A percentile compares a stretch with the other conserved stretches of the same genome.
Evolutionary conservation across 2,329 filamentous ascomycete species (phyloP).

Genomic region (Fusarium austroafricanum): DNA sequence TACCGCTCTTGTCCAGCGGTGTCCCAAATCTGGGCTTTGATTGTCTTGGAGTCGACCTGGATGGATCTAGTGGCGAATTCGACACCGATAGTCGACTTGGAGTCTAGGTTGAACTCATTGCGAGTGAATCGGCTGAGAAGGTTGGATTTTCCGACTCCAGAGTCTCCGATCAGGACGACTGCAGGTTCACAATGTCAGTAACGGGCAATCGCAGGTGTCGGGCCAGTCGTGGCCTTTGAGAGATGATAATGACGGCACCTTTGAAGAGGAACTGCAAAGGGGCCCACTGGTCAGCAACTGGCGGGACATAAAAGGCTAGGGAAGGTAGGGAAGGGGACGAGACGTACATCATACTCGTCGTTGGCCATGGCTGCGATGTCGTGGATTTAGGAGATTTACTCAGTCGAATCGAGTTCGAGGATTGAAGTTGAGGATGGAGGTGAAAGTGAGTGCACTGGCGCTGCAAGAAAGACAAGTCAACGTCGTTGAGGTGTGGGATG

Average conservation of each 20-base stretch:
- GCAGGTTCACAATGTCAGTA: conserved; percentile 50
- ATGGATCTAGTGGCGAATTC: conserved; percentile 99
- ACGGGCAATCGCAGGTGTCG: conserved; percentile 27
- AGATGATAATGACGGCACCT: conserved; percentile 67
- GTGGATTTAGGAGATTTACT: conserved; percentile 30
- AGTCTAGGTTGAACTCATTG: conserved; percentile 99
- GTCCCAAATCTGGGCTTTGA: conserved; percentile 99
- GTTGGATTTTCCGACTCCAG: conserved; percentile 99
- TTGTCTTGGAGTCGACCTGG: conserved; percentile 99
- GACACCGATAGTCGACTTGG: conserved; percentile 99
- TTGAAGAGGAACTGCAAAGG: conserved; percentile 93
- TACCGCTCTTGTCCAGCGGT: conserved; percentile 99
- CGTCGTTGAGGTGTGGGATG: conserved; percentile 48
- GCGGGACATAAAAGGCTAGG: conserved; percentile 36
- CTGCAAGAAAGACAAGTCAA: conserved; percentile 43
- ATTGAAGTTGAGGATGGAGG: conserved; percentile 32
- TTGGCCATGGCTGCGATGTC: conserved; percentile 83
- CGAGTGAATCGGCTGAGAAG: conserved; percentile 99
- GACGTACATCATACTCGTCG: conserved; percentile 99
- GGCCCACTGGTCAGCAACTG: conserved; percentile 50
- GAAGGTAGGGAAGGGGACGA: conserved; percentile 23
- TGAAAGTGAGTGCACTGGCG: conserved; percentile 39
- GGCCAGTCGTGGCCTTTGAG: conserved; percentile 29
- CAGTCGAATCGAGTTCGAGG: conserved; percentile 22
- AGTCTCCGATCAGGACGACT: conserved; percentile 99